A percentile compares a stretch with the other conserved stretches of the same genome.
Evolutionary conservation across 371 early-diverging fungal species (phyloP).

Genomic region (Blakeslea trispora): DNA sequence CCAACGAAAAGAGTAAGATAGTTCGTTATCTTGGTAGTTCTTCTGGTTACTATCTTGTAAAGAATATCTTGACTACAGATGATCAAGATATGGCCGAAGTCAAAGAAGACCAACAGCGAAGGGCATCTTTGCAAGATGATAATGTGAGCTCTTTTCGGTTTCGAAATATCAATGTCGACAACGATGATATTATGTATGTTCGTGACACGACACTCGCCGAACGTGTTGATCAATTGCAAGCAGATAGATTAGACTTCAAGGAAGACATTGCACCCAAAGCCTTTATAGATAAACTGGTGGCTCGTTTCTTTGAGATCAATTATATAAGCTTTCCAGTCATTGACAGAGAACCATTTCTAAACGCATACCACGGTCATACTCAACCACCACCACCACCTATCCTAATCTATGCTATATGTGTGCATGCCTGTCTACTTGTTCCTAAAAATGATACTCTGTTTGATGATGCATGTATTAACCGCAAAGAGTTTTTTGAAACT

Average conservation of each 20-base stretch:
- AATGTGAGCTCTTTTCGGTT: slow-evolving; percentile 6
- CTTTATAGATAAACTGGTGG: slow-evolving; percentile 27
- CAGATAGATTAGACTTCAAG: slow-evolving; percentile 17
- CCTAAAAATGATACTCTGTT: slow-evolving; percentile 34
- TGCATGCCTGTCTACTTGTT: slow-evolving; percentile 31
- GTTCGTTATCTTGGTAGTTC: slow-evolving; percentile 28
- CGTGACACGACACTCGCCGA: slow-evolving; percentile 34
- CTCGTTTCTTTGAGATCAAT: slow-evolving; percentile 15
- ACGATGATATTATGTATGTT: slow-evolving; percentile 34
- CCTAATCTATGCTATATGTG: slow-evolving; percentile 40
- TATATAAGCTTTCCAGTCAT: slow-evolving; percentile 30
- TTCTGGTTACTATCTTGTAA: slow-evolving; percentile 26
- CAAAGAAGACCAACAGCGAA: background rate
- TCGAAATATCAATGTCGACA: slow-evolving; percentile 32
- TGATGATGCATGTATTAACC: slow-evolving; percentile 19
- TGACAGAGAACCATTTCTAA: slow-evolving; percentile 33
- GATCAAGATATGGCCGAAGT: slow-evolving; percentile 9
- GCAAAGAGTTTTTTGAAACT: slow-evolving; percentile 29
- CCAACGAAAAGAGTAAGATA: slow-evolving; percentile 15
- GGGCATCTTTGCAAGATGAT: slow-evolving; percentile 3
- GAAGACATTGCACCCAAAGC: slow-evolving; percentile 29
- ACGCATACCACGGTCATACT: slow-evolving; percentile 35
- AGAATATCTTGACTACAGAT: slow-evolving; percentile 24
- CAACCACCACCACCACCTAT: slow-evolving; percentile 38
- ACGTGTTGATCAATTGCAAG: slow-evolving; percentile 22